phyloP scores from a whole-genome alignment of 192 early-diverging fungal genomes.

The Umbelopsis sp. region DNA sequence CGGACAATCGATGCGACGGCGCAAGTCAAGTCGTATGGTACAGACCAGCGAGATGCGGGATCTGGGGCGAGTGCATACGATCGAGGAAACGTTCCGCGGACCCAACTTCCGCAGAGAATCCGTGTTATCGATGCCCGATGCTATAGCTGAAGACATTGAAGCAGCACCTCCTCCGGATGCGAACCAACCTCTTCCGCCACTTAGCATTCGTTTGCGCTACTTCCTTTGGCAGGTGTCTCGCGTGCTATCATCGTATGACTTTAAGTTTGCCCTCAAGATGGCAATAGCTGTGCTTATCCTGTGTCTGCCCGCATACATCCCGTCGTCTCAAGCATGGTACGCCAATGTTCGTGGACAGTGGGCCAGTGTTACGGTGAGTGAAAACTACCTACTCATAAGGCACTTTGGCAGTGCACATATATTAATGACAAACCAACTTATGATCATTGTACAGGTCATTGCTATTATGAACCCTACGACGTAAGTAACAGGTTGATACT shows the following conservation, averaged over 20 bases:
- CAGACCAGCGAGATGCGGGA: background rate
- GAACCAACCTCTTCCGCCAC: background rate
- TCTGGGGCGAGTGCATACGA: background rate
- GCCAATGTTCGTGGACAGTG: conserved; percentile 48
- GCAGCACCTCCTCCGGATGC: background rate
- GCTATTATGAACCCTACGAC: conserved; percentile 41
- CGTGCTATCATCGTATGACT: conserved; percentile 42
- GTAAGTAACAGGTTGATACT: conserved; percentile 7
- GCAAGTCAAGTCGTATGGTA: background rate
- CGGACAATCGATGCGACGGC: background rate
- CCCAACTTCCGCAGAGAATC: conserved; percentile 11
- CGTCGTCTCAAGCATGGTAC: conserved; percentile 30
- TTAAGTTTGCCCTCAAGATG: conserved; percentile 59
- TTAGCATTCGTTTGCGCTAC: conserved; percentile 40
- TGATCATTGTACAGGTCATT: conserved; percentile 26
- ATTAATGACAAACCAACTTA: background rate
- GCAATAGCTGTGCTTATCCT: conserved; percentile 42
- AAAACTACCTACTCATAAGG: no score
- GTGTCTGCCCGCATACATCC: conserved; percentile 47
- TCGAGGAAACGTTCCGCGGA: background rate
- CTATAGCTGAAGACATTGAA: background rate
- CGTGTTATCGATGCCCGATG: background rate
- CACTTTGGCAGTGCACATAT: no score
- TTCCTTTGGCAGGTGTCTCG: conserved; percentile 44
- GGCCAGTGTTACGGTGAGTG: conserved; percentile 48